Percentiles rank a stretch among this genome's conserved stretches.
These are phyloP conservation scores for Xylariaceae sp. DNA, from an alignment of 2,329 filamentous ascomycete species.

Conservation along the genomic window DNA sequence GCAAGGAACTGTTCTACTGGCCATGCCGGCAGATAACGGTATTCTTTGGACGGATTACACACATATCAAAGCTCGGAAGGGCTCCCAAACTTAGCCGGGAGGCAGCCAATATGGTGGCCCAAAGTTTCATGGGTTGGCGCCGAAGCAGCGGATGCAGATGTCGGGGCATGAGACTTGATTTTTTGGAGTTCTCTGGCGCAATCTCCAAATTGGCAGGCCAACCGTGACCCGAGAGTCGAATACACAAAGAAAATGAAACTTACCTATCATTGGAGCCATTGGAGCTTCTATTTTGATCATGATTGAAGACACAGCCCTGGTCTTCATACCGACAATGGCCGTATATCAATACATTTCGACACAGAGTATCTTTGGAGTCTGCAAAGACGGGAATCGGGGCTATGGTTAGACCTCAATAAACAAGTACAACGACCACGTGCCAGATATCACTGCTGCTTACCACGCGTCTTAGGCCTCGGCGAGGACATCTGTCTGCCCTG, in stretches of 20 bases:
- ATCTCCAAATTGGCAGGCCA: background rate
- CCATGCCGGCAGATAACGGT: background rate
- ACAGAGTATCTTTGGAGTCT: constrained; percentile 86
- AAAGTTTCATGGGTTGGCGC: background rate
- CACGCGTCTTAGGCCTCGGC: constrained; percentile 34
- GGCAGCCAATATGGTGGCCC: background rate
- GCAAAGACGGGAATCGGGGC: constrained; percentile 2
- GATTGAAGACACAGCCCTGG: constrained; percentile 85
- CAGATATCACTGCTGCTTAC: constrained; percentile 22
- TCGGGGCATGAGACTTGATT: background rate
- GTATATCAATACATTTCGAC: constrained; percentile 89
- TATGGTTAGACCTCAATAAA: constrained; percentile 15
- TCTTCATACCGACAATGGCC: constrained; percentile 90
- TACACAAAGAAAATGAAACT: constrained; percentile 18
- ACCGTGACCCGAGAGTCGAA: background rate
- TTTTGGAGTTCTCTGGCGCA: background rate
- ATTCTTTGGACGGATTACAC: too few relatives aligned
- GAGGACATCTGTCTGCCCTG: constrained; percentile 33
- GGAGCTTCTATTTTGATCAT: constrained; percentile 64
- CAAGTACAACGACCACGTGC: background rate
- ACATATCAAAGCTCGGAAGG: too few relatives aligned
- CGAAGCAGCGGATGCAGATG: background rate
- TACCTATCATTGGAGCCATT: constrained; percentile 30
- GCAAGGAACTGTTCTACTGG: background rate
- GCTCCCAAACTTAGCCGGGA: background rate